Percentiles rank a stretch among this genome's conserved stretches.
Conservation (phyloP, 306 rosid genomes). For the Gastrolobium villosum region DNA sequence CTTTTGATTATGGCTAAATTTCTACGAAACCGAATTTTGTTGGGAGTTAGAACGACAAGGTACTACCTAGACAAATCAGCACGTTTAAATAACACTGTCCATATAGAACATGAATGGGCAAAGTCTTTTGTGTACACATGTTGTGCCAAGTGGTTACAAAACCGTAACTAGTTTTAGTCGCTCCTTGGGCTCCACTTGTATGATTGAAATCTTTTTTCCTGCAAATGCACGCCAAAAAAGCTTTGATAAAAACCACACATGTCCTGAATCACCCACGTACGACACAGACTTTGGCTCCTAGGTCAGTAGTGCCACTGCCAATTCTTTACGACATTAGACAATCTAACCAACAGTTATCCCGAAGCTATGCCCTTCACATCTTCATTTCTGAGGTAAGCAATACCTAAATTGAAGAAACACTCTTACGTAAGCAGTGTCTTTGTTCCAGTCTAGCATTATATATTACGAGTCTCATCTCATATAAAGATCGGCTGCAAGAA, state of each 20-base stretch:
- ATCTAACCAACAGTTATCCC: background rate
- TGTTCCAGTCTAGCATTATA: background rate
- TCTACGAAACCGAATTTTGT: background rate
- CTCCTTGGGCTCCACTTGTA: slow-evolving; percentile 31
- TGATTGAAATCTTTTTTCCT: slow-evolving; percentile 31
- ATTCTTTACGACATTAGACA: background rate
- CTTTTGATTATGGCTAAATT: no score
- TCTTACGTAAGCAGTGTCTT: background rate
- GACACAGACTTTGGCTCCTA: background rate
- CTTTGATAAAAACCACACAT: slow-evolving; percentile 10
- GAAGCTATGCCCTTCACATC: background rate
- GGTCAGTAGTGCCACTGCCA: background rate
- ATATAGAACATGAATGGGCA: background rate
- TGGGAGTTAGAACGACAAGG: background rate
- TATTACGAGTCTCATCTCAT: background rate
- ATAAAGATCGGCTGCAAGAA: slow-evolving; percentile 2
- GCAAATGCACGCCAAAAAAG: slow-evolving; percentile 48
- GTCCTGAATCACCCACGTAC: slow-evolving; percentile 1
- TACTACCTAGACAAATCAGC: background rate
- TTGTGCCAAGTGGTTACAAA: slow-evolving; percentile 13
- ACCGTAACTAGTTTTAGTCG: background rate
- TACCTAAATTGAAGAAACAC: background rate
- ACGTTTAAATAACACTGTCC: background rate
- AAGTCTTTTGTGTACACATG: slow-evolving; percentile 27
- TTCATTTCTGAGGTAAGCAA: background rate